phyloP scores from a whole-genome alignment of 2,329 filamentous ascomycete species.

The Cladosporium velox region DNA sequence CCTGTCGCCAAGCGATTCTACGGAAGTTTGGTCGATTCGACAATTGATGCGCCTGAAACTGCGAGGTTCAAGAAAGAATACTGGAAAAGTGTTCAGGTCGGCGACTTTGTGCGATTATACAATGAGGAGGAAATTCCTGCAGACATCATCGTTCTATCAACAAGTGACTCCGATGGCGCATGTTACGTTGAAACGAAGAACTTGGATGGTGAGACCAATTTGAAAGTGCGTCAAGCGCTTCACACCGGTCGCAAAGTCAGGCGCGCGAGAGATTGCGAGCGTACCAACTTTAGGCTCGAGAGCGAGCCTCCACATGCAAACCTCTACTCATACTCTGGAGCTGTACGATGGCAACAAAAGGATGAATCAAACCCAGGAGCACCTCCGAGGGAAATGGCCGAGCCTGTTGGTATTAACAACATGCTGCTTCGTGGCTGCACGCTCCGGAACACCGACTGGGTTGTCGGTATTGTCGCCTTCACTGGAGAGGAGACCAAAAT shows the following conservation, averaged over 20 bases:
- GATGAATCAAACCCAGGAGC: constrained; percentile 64
- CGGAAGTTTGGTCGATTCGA: constrained; percentile 73
- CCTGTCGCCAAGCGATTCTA: constrained; percentile 54
- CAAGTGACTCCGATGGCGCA: constrained; percentile 88
- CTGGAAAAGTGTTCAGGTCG: constrained; percentile 95
- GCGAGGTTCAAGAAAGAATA: constrained; percentile 88
- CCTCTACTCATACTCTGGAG: constrained; percentile 90
- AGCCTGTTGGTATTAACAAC: constrained; percentile 94
- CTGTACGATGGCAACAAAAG: constrained; percentile 80
- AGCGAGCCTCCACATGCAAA: constrained; percentile 92
- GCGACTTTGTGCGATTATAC: constrained; percentile 94
- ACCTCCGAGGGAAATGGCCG: constrained; percentile 75
- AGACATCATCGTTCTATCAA: constrained; percentile 88
- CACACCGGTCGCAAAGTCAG: constrained; percentile 80
- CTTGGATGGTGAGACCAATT: constrained; percentile 93
- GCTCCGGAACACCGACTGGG: constrained; percentile 93
- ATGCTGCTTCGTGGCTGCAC: constrained; percentile 90
- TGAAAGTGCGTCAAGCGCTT: constrained; percentile 90
- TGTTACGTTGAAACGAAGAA: constrained; percentile 99
- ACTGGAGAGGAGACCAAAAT: constrained; percentile 97
- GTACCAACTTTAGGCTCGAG: constrained; percentile 81
- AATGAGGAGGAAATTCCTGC: constrained; percentile 95
- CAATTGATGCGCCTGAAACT: constrained; percentile 64
- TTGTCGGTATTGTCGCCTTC: constrained; percentile 87
- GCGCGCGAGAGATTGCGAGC: constrained; percentile 90